Evolutionary conservation across 2,329 filamentous ascomycete species (phyloP).

Genomic region (Exophiala sp.): DNA sequence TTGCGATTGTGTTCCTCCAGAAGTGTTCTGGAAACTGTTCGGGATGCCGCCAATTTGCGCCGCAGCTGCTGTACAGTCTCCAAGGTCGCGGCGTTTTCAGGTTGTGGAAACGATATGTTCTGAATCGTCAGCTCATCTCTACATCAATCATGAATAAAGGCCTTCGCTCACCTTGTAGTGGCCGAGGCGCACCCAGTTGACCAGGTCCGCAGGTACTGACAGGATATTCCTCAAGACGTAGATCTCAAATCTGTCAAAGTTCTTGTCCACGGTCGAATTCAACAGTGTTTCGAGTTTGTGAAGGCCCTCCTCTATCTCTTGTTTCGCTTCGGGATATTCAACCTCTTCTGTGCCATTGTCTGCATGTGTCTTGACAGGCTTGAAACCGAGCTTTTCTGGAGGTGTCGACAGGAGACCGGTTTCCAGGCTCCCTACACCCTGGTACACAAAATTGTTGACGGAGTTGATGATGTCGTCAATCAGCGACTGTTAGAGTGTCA

Average conservation of each 20-base stretch:
- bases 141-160: neutral
- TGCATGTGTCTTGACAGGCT: constrained; percentile 44
- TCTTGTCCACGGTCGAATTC: constrained; percentile 76
- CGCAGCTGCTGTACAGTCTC: constrained; percentile 71
- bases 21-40: constrained; percentile 67
- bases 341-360: constrained; percentile 43
- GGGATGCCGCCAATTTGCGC: constrained; percentile 72
- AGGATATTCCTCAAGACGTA: constrained; percentile 85
- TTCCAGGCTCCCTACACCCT: constrained; percentile 83
- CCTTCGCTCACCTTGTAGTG: constrained; percentile 69
- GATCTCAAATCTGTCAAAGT: constrained; percentile 83
- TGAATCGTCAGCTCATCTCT: constrained; percentile 11
- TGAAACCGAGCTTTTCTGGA: constrained; percentile 78
- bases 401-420: constrained; percentile 71
- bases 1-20: constrained; percentile 69
- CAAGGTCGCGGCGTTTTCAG: constrained; percentile 51
- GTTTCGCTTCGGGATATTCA: constrained; percentile 50
- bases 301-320: constrained; percentile 84
- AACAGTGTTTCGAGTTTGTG: constrained; percentile 80
- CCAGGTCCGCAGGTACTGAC: constrained; percentile 66
- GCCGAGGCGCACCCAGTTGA: constrained; percentile 73
- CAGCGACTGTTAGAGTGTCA: constrained; percentile 61
- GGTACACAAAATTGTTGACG: constrained; percentile 88
- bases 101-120: constrained; percentile 30
- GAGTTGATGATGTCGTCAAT: constrained; percentile 98